A percentile compares a stretch with the other conserved stretches of the same genome.
These are phyloP conservation scores for Amaranthus hypochondriacus DNA, from an alignment of 148 eudicot species.

Conservation along the genomic window DNA sequence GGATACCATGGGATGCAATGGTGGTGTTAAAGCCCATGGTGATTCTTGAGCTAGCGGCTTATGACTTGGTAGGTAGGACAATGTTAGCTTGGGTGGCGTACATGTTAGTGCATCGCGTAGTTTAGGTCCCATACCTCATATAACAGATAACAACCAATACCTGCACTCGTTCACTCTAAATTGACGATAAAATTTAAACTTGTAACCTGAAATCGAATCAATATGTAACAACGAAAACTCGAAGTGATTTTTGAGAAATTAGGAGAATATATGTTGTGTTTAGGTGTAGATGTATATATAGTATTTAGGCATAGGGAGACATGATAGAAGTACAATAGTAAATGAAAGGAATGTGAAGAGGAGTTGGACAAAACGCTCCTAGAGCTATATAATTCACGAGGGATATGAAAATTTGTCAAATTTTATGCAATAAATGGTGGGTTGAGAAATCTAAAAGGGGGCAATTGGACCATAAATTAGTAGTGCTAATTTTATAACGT, in stretches of 20 bases:
- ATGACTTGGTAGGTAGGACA: conserved; percentile 35
- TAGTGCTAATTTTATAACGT: conserved; percentile 2
- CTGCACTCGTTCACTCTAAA: no score
- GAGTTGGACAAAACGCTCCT: conserved; percentile 22
- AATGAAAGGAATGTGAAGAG: conserved; percentile 8
- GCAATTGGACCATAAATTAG: conserved; percentile 6
- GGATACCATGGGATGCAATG: conserved; percentile 49
- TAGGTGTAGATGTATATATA: not conserved
- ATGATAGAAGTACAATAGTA: no score
- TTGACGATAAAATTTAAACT: not conserved
- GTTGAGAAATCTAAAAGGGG: not conserved
- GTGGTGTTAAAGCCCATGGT: conserved; percentile 54
- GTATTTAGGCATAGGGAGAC: not conserved
- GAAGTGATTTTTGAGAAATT: not conserved
- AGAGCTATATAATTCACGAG: conserved; percentile 29
- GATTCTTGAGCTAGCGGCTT: conserved; percentile 38
- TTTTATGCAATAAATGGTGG: conserved; percentile 4
- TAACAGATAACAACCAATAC: not conserved
- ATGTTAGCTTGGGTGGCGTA: conserved; percentile 46
- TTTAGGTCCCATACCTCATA: conserved; percentile 14
- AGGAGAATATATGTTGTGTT: not conserved
- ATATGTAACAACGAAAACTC: no score
- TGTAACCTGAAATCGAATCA: not conserved
- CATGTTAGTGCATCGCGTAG: conserved; percentile 6
- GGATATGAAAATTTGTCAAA: conserved; percentile 8